Base-by-base conservation (phyloP, 352 stramenopile genomes). In the Phytopythium cucurbitacearum region DNA sequence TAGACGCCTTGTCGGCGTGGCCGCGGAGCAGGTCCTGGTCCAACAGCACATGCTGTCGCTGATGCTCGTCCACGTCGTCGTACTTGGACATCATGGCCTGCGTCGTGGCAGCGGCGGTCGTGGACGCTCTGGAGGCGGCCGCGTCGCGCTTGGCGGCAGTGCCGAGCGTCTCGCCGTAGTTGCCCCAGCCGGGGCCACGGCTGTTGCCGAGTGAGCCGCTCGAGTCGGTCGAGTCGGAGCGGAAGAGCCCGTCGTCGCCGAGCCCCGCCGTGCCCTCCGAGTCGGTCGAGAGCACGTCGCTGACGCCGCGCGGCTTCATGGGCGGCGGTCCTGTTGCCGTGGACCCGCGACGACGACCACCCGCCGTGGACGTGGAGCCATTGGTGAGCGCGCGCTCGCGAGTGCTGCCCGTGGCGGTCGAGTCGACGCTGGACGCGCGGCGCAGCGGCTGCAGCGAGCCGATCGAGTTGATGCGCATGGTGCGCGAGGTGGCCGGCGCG, bases 21-120 rank as follows among this genome's bases (percentile, higher is more conserved):
- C 50, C 49, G 44, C 69, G 42, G 40, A 89, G 50, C 46, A 89
- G 59, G 43, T 86, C 74, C 21, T 76, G 67, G 46, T 89, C 77
- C n/a, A 89, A 60, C 43, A 85, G 39, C 47, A 88, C 51, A 3
- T 60, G 56, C 3, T 60, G 59, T 46, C 64, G n/a, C 36, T 59
- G 51, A 0, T 60, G 61, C 12, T 61, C 59, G 33, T 86, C 70
- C 28, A 64, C 54, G 11, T 83, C 56, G 10, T 89, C 59, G 3
- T 53, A 45, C 45, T 59, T 65, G 0, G 60, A 51, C 46, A 50
- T 15, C 48, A 53, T 53, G 4, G 48, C 48, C 4, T 36, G 36
- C 3, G 48, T 53, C 0, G 39, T 44, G 10, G 37, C 48, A 2
- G 48, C 48, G 10, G 48, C 48, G 15, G 48, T 39, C 9, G 40